phyloP scores from a whole-genome alignment of 805 yeast species.

The Candida ascalaphidarum region DNA sequence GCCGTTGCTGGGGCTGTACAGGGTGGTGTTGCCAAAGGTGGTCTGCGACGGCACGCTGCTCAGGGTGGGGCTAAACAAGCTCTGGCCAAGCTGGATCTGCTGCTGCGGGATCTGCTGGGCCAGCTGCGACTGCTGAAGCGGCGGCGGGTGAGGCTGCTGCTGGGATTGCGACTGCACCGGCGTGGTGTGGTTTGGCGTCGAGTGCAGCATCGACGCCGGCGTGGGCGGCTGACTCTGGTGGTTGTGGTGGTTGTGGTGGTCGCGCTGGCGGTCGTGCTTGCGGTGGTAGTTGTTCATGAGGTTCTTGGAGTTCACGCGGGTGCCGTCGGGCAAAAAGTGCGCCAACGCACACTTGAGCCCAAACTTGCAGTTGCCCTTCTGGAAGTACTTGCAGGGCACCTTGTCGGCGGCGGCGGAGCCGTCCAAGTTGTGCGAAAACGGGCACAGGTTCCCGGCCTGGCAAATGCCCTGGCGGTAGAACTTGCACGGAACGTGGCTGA shows the following conservation, averaged over 20 bases:
- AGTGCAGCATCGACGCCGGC: too few species aligned
- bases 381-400: conserved; percentile 84
- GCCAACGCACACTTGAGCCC: conserved; percentile 93
- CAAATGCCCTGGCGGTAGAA: conserved; percentile 88
- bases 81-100: neutral
- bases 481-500: conserved; percentile 95
- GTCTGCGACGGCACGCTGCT: conserved; percentile 8
- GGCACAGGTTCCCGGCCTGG: conserved; percentile 90
- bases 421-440: conserved; percentile 75
- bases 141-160: conserved; percentile 1
- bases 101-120: neutral
- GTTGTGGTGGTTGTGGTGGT: conserved; percentile 1
- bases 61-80: too few species aligned
- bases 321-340: conserved; percentile 83
- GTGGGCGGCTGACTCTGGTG: too few species aligned
- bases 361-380: conserved; percentile 94
- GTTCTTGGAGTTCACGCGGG: conserved; percentile 53
- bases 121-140: neutral
- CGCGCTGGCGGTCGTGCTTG: neutral
- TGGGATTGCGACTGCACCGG: conserved; percentile 1
- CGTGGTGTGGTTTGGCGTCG: too few species aligned
- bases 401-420: conserved; percentile 42
- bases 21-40: conserved; percentile 3
- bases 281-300: conserved; percentile 3
- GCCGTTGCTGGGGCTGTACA: conserved; percentile 1